phyloP scores from a whole-genome alignment of 495 filamentous ascomycete species.

The Aspergillus affinis region DNA sequence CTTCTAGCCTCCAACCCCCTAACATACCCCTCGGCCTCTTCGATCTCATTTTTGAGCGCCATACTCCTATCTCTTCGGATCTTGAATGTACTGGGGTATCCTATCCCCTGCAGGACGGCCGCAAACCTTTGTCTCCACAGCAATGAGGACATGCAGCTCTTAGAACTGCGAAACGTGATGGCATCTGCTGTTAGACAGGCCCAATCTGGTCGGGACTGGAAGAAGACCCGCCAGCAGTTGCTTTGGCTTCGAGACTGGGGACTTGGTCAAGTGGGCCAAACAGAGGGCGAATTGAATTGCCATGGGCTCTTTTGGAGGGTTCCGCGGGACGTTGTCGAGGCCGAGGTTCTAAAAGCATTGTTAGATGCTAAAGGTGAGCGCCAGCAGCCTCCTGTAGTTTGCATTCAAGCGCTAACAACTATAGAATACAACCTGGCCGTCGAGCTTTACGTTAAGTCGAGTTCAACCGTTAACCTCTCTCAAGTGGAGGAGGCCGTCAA shows the following conservation, averaged over 20 bases:
- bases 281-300: constrained; percentile 26
- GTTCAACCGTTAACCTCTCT: constrained; percentile 48
- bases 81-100: constrained; percentile 58
- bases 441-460: constrained; percentile 61
- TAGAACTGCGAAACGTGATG: constrained; percentile 63
- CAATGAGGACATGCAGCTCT: constrained; percentile 62
- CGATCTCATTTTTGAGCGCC: constrained; percentile 64
- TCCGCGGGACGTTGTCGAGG: constrained; percentile 62
- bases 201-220: constrained; percentile 69
- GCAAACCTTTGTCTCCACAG: constrained; percentile 44
- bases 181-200: constrained; percentile 49
- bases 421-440: constrained; percentile 68
- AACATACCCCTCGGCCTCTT: constrained; percentile 60
- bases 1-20: constrained; percentile 63
- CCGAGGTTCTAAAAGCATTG: constrained; percentile 72
- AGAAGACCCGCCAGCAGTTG: constrained; percentile 60
- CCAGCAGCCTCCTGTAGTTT: background rate
- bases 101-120: constrained; percentile 56
- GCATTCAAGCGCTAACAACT: constrained; percentile 15
- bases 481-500: constrained; percentile 66
- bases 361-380: constrained; percentile 65
- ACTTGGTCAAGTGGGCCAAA: constrained; percentile 42
- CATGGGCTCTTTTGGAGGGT: constrained; percentile 72
- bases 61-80: constrained; percentile 67
- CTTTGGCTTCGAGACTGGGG: constrained; percentile 86